These are phyloP conservation scores for Rhizopogon vinicolor DNA, from an alignment of 768 basidiomycete genomes.

Conservation along the genomic window DNA sequence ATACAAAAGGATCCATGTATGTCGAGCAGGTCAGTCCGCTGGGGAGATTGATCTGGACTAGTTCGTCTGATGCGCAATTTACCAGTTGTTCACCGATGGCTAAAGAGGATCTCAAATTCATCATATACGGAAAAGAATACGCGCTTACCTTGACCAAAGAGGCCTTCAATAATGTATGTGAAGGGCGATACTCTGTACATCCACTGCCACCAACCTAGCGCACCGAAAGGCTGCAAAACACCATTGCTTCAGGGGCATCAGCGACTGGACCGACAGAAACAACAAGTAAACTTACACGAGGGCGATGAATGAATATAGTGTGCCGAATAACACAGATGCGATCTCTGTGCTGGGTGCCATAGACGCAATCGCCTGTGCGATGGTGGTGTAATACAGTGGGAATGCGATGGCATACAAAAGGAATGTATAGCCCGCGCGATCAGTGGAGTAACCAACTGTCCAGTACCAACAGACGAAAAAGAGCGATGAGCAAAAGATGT, in stretches of 20 bases:
- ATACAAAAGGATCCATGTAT: constrained; percentile 50
- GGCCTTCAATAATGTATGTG: constrained; percentile 47
- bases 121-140: neutral
- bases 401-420: constrained; percentile 32
- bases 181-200: constrained; percentile 43
- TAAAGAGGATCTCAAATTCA: constrained; percentile 7
- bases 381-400: constrained; percentile 40
- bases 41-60: constrained; percentile 49
- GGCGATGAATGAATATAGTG: constrained; percentile 35
- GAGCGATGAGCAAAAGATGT: constrained; percentile 33
- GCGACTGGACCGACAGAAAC: neutral
- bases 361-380: constrained; percentile 37
- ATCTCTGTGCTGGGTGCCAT: constrained; percentile 37
- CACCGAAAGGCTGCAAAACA: constrained; percentile 40
- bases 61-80: constrained; percentile 49
- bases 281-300: constrained; percentile 33
- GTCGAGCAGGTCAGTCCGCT: constrained; percentile 45
- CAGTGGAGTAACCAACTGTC: constrained; percentile 34
- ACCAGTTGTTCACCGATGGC: constrained; percentile 38
- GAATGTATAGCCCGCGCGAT: constrained; percentile 37
- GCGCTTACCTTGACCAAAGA: constrained; percentile 22
- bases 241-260: constrained; percentile 31
- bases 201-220: constrained; percentile 29
- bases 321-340: constrained; percentile 35
- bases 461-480: constrained; percentile 49